These are phyloP conservation scores for Ilex asprella DNA, from an alignment of 257 asterid species.

Conservation along the genomic window DNA sequence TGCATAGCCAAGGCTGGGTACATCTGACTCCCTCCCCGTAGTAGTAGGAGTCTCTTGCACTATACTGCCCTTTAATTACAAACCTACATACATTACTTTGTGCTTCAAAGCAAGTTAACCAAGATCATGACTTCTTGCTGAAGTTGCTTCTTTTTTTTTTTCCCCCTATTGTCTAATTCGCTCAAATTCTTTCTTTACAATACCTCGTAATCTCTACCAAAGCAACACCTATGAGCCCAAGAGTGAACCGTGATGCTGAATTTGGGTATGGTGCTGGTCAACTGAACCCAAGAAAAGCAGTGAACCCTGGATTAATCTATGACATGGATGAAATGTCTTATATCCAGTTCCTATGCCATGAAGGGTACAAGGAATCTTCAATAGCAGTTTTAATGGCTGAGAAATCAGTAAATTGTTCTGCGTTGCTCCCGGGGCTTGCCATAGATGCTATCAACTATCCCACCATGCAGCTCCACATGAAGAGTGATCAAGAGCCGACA, in stretches of 20 bases:
- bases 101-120: too few relatives aligned
- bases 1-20: not conserved
- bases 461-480: conserved; percentile 67
- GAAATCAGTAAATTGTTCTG: conserved; percentile 53
- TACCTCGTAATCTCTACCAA: not conserved
- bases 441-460: conserved; percentile 88
- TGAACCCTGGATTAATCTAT: conserved; percentile 73
- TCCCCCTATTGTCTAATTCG: not conserved
- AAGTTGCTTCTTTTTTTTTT: too few relatives aligned
- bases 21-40: not conserved
- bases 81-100: too few relatives aligned
- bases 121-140: too few relatives aligned
- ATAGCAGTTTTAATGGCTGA: conserved; percentile 38
- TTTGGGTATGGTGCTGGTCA: conserved; percentile 90
- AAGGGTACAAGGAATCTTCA: conserved; percentile 55
- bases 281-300: conserved; percentile 58
- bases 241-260: conserved; percentile 57
- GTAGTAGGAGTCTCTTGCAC: too few relatives aligned
- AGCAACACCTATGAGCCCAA: conserved; percentile 71
- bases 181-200: conserved; percentile 3
- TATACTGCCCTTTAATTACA: too few relatives aligned
- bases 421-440: conserved; percentile 49
- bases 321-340: conserved; percentile 73
- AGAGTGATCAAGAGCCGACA: conserved; percentile 40
- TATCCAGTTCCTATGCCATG: conserved; percentile 70